phyloP scores from a whole-genome alignment of 2,329 filamentous ascomycete species.

The Penicillium sp. region DNA sequence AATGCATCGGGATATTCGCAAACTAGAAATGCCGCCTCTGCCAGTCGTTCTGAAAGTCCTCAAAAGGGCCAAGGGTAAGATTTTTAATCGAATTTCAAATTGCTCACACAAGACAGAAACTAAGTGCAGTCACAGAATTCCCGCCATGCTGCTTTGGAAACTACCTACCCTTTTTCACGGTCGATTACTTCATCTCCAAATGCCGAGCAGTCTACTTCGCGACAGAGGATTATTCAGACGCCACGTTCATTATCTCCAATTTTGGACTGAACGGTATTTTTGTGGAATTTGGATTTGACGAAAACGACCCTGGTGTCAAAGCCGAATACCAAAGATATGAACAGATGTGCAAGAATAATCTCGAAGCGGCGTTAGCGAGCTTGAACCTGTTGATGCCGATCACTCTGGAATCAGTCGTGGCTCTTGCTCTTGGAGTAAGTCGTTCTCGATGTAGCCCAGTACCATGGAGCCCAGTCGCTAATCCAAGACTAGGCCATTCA shows the following conservation, averaged over 20 bases:
- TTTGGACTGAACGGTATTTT: conserved; percentile 37
- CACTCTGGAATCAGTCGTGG: conserved; percentile 52
- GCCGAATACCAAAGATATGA: conserved; percentile 28
- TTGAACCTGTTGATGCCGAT: conserved; percentile 54
- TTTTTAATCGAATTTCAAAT: too few species aligned
- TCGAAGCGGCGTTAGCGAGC: conserved; percentile 42
- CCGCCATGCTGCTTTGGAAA: conserved; percentile 20
- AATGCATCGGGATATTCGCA: conserved; percentile 25
- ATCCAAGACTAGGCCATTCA: conserved; percentile 48
- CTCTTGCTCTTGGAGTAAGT: conserved; percentile 54
- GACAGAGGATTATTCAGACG: conserved; percentile 37
- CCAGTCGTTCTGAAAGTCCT: conserved; percentile 29
- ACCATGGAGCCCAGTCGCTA: background rate
- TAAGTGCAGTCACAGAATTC: conserved; percentile 13
- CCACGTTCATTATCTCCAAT: conserved; percentile 37
- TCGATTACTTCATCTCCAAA: conserved; percentile 31
- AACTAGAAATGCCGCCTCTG: conserved; percentile 34
- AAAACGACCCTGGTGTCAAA: conserved; percentile 14
- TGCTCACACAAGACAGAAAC: background rate
- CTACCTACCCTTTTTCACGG: conserved; percentile 30
- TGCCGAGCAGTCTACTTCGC: conserved; percentile 42
- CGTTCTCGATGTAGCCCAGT: background rate
- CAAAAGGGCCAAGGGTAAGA: conserved; percentile 30
- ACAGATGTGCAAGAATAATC: conserved; percentile 38
- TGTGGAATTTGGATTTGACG: conserved; percentile 23